Conservation (phyloP, 306 rosid genomes). For the Prunus dulcis region DNA sequence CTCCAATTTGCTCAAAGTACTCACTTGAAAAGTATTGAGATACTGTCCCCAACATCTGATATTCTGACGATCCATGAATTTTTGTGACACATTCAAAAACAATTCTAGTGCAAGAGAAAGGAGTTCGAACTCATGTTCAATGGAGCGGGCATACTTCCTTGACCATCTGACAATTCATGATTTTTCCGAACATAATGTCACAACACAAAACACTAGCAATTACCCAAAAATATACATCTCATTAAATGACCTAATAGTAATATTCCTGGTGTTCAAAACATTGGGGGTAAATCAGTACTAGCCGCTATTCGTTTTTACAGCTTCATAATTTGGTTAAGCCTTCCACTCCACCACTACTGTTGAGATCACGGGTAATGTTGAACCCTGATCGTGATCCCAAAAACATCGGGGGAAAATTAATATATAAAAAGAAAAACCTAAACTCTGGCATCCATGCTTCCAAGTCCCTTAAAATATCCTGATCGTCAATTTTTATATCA, state of each 20-base stretch:
- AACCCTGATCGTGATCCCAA: background rate
- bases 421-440: background rate
- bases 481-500: slow-evolving; percentile 22
- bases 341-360: background rate
- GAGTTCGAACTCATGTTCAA: no score
- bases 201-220: background rate
- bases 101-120: no score
- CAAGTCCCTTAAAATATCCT: background rate
- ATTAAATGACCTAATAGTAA: background rate
- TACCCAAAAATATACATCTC: background rate
- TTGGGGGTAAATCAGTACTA: background rate
- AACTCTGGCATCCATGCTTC: slow-evolving; percentile 1
- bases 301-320: background rate
- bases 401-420: background rate
- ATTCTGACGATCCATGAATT: no score
- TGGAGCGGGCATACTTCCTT: no score
- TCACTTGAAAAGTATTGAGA: no score
- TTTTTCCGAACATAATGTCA: no score
- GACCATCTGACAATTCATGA: no score
- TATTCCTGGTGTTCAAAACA: background rate
- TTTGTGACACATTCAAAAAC: no score
- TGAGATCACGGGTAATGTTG: background rate
- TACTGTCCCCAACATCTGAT: no score
- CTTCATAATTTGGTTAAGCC: background rate
- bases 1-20: no score